Evolutionary conservation across 129 eudicot species (phyloP), one percentile per base, ranked within the genome.

Genomic region (Chrysanthemum lavandulifolium): DNA sequence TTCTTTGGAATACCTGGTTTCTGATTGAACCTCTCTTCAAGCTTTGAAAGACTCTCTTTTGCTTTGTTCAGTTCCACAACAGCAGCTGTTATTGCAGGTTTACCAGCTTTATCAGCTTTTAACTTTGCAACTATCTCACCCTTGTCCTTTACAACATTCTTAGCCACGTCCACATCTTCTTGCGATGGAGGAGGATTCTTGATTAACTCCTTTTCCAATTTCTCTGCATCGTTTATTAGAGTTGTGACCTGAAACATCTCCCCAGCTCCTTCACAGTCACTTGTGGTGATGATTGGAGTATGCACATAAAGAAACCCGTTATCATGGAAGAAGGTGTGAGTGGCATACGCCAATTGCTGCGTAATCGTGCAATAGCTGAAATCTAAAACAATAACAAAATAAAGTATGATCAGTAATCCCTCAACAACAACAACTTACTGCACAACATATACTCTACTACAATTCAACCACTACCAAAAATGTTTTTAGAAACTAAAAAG

Each of bases 161-260:
- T 81, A 36, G 96, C 95, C 10, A 79, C 81, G 71, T 87, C 84
- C 19, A 92, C 57, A 16, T 89, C 95, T 58, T 80, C 69, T 72
- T 85, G 89, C 2, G 91, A 82, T 47, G 96, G 90, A 68, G 98
- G 79, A 74, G 98, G 95, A 18, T 78, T 82, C 51, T 82, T 79
- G n/a, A 75, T 84, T 73, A 89, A 66, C 21, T 92, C 98, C 78
- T 92, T 89, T 84, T 89, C 96, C 53, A 81, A 57, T 67, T 82
- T 89, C 27, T 93, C 98, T 0, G 96, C 84, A 8, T 87, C 95
- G 40, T 63, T 93, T 64, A 93, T 75, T 74, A 93, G 66, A 0
- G 95, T 89, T 27, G 98, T 93, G n/a, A 93, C 98, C 76, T 93
- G 96, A 81, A 93, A 92, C 96, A 89, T 89, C 87, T 92, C 98